phyloP scores from a whole-genome alignment of 805 yeast genomes.

The Metahyphopichia silvanorum region DNA sequence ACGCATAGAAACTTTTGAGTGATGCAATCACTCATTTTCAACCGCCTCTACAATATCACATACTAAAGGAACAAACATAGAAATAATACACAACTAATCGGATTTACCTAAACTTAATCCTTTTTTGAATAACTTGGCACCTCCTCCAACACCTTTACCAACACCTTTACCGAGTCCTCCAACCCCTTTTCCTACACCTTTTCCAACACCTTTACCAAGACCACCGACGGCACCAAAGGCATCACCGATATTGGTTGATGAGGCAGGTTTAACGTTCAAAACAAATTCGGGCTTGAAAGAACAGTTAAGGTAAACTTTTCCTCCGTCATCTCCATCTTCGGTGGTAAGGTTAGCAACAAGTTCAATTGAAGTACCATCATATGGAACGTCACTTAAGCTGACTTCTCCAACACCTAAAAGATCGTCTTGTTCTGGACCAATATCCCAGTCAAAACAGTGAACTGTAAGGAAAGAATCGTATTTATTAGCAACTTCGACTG shows the following conservation, averaged over 20 bases:
- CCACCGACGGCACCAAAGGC: constrained; percentile 43
- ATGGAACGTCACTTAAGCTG: constrained; percentile 49
- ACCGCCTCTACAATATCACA: too few species aligned
- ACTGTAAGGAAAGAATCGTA: constrained; percentile 56
- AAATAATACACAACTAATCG: neutral
- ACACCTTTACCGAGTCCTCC: constrained; percentile 34
- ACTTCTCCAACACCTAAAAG: constrained; percentile 63
- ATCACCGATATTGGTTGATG: constrained; percentile 40
- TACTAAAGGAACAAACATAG: neutral
- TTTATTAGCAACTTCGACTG: constrained; percentile 57
- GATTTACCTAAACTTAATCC: constrained; percentile 33
- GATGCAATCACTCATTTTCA: too few species aligned
- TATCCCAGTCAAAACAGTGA: constrained; percentile 85
- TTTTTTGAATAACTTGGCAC: constrained; percentile 30
- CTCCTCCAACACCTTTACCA: constrained; percentile 21
- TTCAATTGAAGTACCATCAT: constrained; percentile 48
- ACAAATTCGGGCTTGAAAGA: constrained; percentile 72
- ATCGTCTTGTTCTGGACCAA: constrained; percentile 86
- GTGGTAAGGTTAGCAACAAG: constrained; percentile 51
- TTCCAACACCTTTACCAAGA: constrained; percentile 38
- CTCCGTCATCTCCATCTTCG: constrained; percentile 55
- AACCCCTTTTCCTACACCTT: constrained; percentile 33
- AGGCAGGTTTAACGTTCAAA: constrained; percentile 37
- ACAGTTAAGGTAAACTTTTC: constrained; percentile 57
- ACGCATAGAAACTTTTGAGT: too few species aligned